Conservation (phyloP, 192 early-diverging fungal genomes). For the Backusella liffmaniae region DNA sequence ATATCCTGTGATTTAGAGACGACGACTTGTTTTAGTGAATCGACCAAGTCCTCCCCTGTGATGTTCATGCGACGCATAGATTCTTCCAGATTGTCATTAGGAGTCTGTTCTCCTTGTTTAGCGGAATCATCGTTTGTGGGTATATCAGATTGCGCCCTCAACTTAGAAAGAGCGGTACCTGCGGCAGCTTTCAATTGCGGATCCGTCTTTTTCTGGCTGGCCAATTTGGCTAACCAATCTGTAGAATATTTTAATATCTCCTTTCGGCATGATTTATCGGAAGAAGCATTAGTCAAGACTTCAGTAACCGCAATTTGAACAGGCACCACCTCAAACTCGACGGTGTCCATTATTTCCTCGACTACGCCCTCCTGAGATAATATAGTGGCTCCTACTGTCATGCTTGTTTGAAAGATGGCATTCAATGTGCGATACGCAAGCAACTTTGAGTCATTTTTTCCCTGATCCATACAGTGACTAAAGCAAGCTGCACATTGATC, state of each 20-base stretch:
- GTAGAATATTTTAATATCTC: constrained; percentile 51
- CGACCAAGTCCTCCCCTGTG: constrained; percentile 40
- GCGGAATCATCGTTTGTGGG: background rate
- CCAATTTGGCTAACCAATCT: constrained; percentile 50
- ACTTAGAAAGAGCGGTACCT: constrained; percentile 62
- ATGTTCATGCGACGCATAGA: constrained; percentile 36
- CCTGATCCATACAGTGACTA: constrained; percentile 35
- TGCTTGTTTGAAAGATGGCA: constrained; percentile 66
- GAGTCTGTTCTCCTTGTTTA: constrained; percentile 8
- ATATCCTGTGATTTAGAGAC: constrained; percentile 35
- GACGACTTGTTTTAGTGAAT: constrained; percentile 55
- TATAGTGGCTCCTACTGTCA: constrained; percentile 55
- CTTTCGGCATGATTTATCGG: constrained; percentile 58
- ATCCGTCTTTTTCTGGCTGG: constrained; percentile 30
- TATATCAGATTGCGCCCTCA: constrained; percentile 28
- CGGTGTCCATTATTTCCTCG: constrained; percentile 74
- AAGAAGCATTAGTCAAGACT: constrained; percentile 57
- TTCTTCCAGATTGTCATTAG: constrained; percentile 32
- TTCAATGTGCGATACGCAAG: constrained; percentile 48
- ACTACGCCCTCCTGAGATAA: constrained; percentile 62
- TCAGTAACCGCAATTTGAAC: constrained; percentile 68
- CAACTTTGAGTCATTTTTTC: constrained; percentile 34
- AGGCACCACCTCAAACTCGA: constrained; percentile 69
- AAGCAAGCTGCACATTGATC: constrained; percentile 31
- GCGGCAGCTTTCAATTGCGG: constrained; percentile 53